Conservation (phyloP, 352 stramenopile genomes). For the Globisporangium paddicum region DNA sequence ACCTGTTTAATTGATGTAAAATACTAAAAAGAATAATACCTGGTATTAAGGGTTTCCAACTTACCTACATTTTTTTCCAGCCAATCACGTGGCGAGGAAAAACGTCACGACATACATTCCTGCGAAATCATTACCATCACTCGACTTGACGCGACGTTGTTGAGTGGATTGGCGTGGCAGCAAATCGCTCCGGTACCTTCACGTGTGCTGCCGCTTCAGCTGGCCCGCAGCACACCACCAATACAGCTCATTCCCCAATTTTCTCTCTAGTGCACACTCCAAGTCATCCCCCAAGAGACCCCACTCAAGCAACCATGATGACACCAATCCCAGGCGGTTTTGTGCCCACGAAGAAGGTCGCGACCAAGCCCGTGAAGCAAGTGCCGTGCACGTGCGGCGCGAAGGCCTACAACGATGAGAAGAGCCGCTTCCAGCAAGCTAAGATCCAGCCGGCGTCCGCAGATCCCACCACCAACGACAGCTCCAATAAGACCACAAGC, state of each 20-base stretch:
- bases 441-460: conserved; percentile 18
- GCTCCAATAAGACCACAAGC: neutral
- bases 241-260: neutral
- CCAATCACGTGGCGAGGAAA: neutral
- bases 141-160: neutral
- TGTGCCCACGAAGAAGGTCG: neutral
- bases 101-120: neutral
- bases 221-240: neutral
- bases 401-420: conserved; percentile 4
- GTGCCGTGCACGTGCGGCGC: conserved; percentile 13
- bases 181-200: conserved; percentile 3
- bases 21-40: neutral
- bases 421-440: conserved; percentile 1
- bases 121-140: neutral
- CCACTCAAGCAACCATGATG: conserved; percentile 6
- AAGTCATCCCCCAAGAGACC: neutral
- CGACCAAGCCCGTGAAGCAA: neutral
- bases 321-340: conserved; percentile 6
- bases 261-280: neutral
- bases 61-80: too few relatives aligned
- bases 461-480: neutral
- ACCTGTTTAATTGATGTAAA: neutral
- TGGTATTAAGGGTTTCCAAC: neutral
- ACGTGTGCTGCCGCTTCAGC: neutral
- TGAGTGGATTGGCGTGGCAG: neutral